Base-by-base conservation (phyloP, 345 rosid species). In the Gossypium longicalyx region DNA sequence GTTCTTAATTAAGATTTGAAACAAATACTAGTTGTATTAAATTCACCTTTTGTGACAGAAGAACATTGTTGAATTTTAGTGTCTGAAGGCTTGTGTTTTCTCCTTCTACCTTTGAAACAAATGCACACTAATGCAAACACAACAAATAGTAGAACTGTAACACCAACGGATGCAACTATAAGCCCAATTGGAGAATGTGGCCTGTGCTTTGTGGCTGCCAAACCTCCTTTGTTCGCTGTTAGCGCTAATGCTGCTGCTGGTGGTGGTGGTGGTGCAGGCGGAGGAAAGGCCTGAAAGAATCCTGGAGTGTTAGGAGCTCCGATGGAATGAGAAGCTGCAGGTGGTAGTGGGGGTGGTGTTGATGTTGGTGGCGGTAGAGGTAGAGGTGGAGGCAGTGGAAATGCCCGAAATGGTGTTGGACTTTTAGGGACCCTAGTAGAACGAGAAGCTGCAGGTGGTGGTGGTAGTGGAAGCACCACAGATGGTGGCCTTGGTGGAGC, bases 91-190 rank as follows among this genome's bases (percentile, higher is more conserved):
- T 27, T 45, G 22, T 57, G 69, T 27, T 57, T 59, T 72, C 29
- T 81, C 48, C 66, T 80, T 57, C 76, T 74, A 48, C 61, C n/a
- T 59, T 49, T 74, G 29, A 58, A 73, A 63, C 75, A 72, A 44
- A 78, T 29, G 29, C 23, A 80, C 3, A 78, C 27, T 9, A 76
- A 34, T 45, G 72, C 74, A 57, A 85, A 41, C 34, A 80, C 45
- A 34, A 82, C 48, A 54, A 78, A 76, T 13, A 82, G 49, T 59
- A 85, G 76, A 53, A 76, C 66, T n/a, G 79, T 82, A 23, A 77
- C 83, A 47, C 73, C 29, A 65, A 69, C 12, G 25, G 54, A 70
- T 52, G 75, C 78, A 43, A 77, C n/a, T 57, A 15, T 2, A 20
- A 80, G 78, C 41, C 77, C 83, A 13, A 51, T 52, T 70, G 80